phyloP scores from a whole-genome alignment of 1,139 yeast genomes.

The Blastobotrys ciferrii region DNA sequence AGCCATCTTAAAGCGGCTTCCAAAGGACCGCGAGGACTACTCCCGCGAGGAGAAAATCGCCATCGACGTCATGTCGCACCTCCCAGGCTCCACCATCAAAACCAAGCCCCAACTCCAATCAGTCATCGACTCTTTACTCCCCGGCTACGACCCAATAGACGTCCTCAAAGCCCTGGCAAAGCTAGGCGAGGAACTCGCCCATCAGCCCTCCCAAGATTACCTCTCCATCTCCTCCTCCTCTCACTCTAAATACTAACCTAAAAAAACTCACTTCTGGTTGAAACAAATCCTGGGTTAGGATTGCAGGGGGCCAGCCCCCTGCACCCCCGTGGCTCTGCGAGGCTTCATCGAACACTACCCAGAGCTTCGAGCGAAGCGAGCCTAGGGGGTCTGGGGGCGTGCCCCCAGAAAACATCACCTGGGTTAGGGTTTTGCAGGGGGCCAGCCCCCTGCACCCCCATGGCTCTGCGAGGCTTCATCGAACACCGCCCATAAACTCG shows the following conservation, averaged over 20 bases:
- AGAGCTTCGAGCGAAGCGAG: too few relatives aligned
- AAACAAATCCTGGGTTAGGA: not conserved
- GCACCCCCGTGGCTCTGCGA: too few relatives aligned
- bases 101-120: conserved; percentile 3
- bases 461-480: too few relatives aligned
- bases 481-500: too few relatives aligned
- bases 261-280: too few relatives aligned
- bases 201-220: not conserved
- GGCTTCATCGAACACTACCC: too few relatives aligned
- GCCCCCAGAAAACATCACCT: too few relatives aligned
- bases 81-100: conserved; percentile 4
- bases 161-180: conserved; percentile 8
- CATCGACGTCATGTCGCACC: conserved; percentile 7
- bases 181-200: not conserved
- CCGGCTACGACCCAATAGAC: conserved; percentile 16
- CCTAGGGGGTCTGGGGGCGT: too few relatives aligned
- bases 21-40: conserved; percentile 10
- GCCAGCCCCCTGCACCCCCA: too few relatives aligned
- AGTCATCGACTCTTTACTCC: conserved; percentile 15
- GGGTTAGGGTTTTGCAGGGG: too few relatives aligned
- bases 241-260: too few relatives aligned
- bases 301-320: too few relatives aligned
- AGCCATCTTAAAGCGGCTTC: not conserved
- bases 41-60: conserved; percentile 13
- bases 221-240: not conserved